phyloP scores from a whole-genome alignment of 176 grass and related monocot genomes.

The Oryza punctata region DNA sequence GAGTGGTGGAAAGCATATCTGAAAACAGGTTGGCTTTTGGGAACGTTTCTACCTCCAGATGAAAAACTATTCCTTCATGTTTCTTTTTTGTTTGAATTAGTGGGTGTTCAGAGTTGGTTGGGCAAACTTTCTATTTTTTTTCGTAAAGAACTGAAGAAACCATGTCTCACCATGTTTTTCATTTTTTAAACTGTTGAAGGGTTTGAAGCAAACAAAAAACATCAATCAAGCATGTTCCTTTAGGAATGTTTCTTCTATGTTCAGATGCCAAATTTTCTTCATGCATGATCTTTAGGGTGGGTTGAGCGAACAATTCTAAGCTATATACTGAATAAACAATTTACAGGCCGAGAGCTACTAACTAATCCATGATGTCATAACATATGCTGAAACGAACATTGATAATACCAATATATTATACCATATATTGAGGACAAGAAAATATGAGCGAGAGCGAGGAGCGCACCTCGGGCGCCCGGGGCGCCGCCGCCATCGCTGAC shows the following conservation, averaged over 20 bases:
- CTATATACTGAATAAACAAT: neutral
- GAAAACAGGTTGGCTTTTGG: neutral
- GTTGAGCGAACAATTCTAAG: neutral
- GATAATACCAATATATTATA: too few relatives aligned
- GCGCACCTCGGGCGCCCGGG: too few relatives aligned
- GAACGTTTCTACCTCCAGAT: neutral
- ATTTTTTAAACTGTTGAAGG: neutral
- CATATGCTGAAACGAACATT: neutral
- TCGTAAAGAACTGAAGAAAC: neutral
- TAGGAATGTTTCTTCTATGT: neutral
- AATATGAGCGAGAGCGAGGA: too few relatives aligned
- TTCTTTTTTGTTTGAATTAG: neutral
- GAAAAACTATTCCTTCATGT: neutral
- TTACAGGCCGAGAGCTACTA: neutral
- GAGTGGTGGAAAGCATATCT: neutral
- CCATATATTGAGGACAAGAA: too few relatives aligned
- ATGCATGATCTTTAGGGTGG: neutral
- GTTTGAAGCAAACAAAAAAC: neutral
- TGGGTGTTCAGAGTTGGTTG: neutral
- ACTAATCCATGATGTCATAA: neutral
- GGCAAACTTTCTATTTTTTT: neutral
- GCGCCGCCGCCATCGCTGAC: too few relatives aligned
- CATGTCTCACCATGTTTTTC: neutral
- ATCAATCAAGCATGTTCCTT: neutral
- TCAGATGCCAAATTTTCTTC: neutral